phyloP scores from a whole-genome alignment of 140 eudicot genomes.

The Cichorium intybus region DNA sequence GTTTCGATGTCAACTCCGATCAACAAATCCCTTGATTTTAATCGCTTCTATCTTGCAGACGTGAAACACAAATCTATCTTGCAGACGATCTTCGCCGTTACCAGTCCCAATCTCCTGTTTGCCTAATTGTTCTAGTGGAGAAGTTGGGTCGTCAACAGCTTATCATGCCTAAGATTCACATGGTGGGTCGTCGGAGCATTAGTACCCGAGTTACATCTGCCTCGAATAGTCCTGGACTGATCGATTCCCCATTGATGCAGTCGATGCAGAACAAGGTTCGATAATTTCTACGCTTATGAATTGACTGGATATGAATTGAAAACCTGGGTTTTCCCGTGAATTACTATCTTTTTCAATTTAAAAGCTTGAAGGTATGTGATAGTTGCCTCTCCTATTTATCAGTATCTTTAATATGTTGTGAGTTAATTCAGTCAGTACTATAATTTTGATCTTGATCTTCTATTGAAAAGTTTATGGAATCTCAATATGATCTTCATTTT shows the following conservation, averaged over 20 bases:
- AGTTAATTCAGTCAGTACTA: not conserved
- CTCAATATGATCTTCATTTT: not conserved
- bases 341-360: not conserved
- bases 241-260: constrained; percentile 65
- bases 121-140: not conserved
- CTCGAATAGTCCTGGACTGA: constrained; percentile 46
- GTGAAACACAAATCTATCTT: no score
- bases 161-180: constrained; percentile 17
- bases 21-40: no score
- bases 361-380: not conserved
- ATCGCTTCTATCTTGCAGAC: no score
- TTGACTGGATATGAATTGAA: not conserved
- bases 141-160: constrained; percentile 14
- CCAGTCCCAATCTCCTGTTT: not conserved
- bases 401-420: not conserved
- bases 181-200: constrained; percentile 36
- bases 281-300: not conserved
- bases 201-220: constrained; percentile 35
- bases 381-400: not conserved
- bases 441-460: not conserved
- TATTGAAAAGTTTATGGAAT: not conserved
- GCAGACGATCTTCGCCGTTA: not conserved
- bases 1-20: no score
- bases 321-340: not conserved
- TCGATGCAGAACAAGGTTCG: constrained; percentile 68